These are phyloP conservation scores for Blumeriella jaapii DNA, from an alignment of 2,329 filamentous ascomycete species.

Conservation along the genomic window DNA sequence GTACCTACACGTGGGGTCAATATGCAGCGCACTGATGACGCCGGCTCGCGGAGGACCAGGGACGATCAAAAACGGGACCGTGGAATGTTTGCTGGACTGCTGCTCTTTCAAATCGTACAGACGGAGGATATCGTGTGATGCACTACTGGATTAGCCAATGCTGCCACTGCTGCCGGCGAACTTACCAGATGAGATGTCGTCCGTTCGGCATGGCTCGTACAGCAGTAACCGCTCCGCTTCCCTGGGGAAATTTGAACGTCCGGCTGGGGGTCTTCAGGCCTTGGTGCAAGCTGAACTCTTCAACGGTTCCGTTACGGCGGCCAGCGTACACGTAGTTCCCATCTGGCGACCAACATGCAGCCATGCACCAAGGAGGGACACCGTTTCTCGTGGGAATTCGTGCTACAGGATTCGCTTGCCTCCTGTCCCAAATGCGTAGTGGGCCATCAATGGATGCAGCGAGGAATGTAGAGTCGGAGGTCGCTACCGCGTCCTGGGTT, in stretches of 20 bases:
- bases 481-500: conserved; percentile 43
- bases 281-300: conserved; percentile 85
- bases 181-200: conserved; percentile 75
- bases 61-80: conserved; percentile 90
- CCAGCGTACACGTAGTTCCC: conserved; percentile 94
- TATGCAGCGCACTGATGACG: conserved; percentile 73
- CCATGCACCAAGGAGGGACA: conserved; percentile 95
- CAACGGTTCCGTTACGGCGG: conserved; percentile 78
- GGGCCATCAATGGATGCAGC: conserved; percentile 80
- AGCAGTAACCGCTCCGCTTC: conserved; percentile 81
- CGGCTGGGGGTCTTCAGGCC: conserved; percentile 64
- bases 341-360: conserved; percentile 89
- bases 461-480: conserved; percentile 71
- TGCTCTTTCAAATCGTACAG: conserved; percentile 72
- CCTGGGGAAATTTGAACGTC: conserved; percentile 75
- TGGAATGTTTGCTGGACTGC: conserved; percentile 57
- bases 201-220: conserved; percentile 87
- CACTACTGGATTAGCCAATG: conserved; percentile 38
- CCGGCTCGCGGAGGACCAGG: conserved; percentile 76
- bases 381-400: conserved; percentile 62
- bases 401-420: conserved; percentile 65
- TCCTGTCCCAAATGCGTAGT: conserved; percentile 85
- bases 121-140: conserved; percentile 84
- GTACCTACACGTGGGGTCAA: conserved; percentile 79
- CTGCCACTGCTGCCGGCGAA: no score